Evolutionary conservation across 768 basidiomycete species (phyloP).

Genomic region (Thelephora ganbajun): DNA sequence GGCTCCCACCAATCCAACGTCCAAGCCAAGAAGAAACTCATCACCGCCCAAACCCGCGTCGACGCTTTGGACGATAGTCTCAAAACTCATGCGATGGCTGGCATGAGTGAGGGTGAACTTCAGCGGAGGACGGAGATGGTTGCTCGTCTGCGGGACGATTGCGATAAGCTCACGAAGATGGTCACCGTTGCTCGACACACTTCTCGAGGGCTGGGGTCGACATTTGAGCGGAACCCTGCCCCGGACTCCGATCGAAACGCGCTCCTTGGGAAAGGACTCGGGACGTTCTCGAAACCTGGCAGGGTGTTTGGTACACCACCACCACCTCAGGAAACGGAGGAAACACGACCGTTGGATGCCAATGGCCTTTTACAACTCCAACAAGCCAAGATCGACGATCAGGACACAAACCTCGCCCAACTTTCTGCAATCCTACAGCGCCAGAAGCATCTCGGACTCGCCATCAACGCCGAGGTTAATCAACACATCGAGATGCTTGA

Average conservation of each 20-base stretch:
- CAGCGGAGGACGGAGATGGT: slow-evolving; percentile 84
- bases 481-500: slow-evolving; percentile 82
- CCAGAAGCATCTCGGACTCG: slow-evolving; percentile 76
- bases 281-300: slow-evolving; percentile 31
- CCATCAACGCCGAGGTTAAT: slow-evolving; percentile 71
- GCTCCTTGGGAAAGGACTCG: slow-evolving; percentile 30
- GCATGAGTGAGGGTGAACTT: slow-evolving; percentile 82
- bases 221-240: slow-evolving; percentile 26
- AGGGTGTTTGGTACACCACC: slow-evolving; percentile 67
- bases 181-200: slow-evolving; percentile 59
- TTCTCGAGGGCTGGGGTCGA: slow-evolving; percentile 23
- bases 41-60: slow-evolving; percentile 62
- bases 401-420: slow-evolving; percentile 71
- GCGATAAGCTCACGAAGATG: slow-evolving; percentile 78
- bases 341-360: slow-evolving; percentile 81
- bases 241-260: slow-evolving; percentile 50
- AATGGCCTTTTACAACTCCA: slow-evolving; percentile 71
- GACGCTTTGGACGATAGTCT: slow-evolving; percentile 58
- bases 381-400: slow-evolving; percentile 64
- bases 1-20: slow-evolving; percentile 72
- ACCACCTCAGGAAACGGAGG: slow-evolving; percentile 64
- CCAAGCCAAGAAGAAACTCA: slow-evolving; percentile 74
- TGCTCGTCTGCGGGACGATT: slow-evolving; percentile 77
- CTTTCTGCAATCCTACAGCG: slow-evolving; percentile 72
- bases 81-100: slow-evolving; percentile 39